Base-by-base conservation (phyloP, 441 rosid genomes). In the Macaranga tanarius region DNA sequence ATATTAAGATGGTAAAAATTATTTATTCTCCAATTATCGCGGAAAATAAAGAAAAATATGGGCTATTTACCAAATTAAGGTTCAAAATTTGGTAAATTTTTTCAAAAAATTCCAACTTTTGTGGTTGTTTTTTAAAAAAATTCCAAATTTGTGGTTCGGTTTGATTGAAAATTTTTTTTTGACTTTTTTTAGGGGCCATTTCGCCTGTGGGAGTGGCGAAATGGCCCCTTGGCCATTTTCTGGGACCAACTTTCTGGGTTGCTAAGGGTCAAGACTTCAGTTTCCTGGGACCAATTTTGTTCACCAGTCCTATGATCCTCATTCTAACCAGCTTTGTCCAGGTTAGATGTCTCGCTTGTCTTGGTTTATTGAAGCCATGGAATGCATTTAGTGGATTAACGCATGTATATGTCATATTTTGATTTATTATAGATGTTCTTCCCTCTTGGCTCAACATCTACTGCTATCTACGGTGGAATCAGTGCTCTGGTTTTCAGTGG, bases 221-320 rank as follows among this genome's bases (percentile, higher is more conserved):
- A n/a, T n/a, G n/a, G n/a, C n/a, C n/a, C n/a, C n/a, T n/a, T n/a
- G n/a, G n/a, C n/a, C n/a, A n/a, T n/a, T n/a, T n/a, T n/a, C n/a
- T n/a, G n/a, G n/a, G n/a, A n/a, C n/a, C n/a, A n/a, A 89, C 97
- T 68, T 94, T 94, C 90, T 94, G 97, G 97, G 99, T 97, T 47
- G 77, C 95, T 13, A 94, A 86, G 80, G 99, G 99, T 79, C 83
- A 89, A 78, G 99, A 94, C 72, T 94, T 94, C 81, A 87, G 94
- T 81, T 92, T 82, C 75, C 88, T 94, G 58, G 95, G 92, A 77
- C 99, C 97, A 50, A 83, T 94, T 74, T 76, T 94, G 65, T 92
- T 94, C 89, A 90, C 99, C 63, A 77, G 92, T 69, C 95, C 90
- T 69, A 70, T 87, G 56, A 82, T 89, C 69, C 95, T 94, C 65